A percentile compares a stretch with the other conserved stretches of the same genome.
Evolutionary conservation across 352 stramenopile genomes (phyloP).

Genomic region (Pilasporangium apinafurcum): DNA sequence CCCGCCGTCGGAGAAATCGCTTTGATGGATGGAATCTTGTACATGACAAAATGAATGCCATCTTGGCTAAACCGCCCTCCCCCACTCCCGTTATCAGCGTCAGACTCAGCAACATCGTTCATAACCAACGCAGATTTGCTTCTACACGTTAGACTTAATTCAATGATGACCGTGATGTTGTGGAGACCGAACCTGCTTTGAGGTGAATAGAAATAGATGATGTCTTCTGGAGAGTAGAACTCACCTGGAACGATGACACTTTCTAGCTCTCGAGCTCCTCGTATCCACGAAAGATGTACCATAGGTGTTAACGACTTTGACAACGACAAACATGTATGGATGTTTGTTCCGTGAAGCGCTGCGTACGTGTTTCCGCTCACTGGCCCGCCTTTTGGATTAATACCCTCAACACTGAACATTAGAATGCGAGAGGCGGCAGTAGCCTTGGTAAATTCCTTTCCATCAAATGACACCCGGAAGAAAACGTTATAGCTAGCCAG

Average conservation of each 20-base stretch:
- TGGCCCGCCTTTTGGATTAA: slow-evolving; percentile 51
- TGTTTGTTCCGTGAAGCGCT: slow-evolving; percentile 48
- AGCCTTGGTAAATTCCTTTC: slow-evolving; percentile 35
- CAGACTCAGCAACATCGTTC: neutral
- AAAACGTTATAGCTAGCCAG: slow-evolving; percentile 57
- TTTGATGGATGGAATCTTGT: slow-evolving; percentile 55
- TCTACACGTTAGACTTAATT: slow-evolving; percentile 27
- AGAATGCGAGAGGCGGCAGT: slow-evolving; percentile 23
- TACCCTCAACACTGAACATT: slow-evolving; percentile 42
- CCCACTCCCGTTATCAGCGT: neutral
- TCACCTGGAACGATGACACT: slow-evolving; percentile 44
- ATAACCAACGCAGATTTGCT: neutral
- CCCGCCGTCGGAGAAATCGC: slow-evolving; percentile 24
- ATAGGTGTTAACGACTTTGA: slow-evolving; percentile 14
- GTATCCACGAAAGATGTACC: slow-evolving; percentile 53
- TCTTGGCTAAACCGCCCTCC: slow-evolving; percentile 39
- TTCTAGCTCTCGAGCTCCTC: slow-evolving; percentile 51
- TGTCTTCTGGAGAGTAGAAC: slow-evolving; percentile 52
- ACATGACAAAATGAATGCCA: slow-evolving; percentile 66
- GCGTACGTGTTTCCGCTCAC: slow-evolving; percentile 71
- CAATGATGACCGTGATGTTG: slow-evolving; percentile 53
- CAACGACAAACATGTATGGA: slow-evolving; percentile 35
- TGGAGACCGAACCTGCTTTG: slow-evolving; percentile 71
- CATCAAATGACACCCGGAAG: slow-evolving; percentile 61
- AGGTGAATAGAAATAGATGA: slow-evolving; percentile 69